Percentiles rank a stretch among this genome's conserved stretches.
Conservation (phyloP, 2,329 filamentous ascomycete genomes). For the Trichoderma sp. region DNA sequence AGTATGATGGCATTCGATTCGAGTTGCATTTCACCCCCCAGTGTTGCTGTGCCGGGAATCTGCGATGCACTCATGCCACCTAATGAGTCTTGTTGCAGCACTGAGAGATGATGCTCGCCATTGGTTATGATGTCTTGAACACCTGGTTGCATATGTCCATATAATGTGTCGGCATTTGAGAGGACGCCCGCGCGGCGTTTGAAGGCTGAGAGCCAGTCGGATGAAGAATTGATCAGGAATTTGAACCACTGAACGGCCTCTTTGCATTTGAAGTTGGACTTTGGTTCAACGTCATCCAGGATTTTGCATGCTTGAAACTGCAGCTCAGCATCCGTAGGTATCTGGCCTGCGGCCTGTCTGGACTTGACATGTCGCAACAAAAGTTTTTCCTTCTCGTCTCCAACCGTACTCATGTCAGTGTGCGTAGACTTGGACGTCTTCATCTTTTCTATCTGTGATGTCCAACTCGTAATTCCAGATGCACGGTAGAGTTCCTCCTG, state of each 20-base stretch:
- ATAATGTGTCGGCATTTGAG: background rate
- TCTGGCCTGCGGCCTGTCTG: background rate
- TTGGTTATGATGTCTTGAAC: background rate
- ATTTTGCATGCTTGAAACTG: constrained; percentile 3
- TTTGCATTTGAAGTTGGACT: background rate
- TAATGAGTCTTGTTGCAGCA: background rate
- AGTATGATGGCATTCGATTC: background rate
- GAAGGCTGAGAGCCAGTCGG: background rate
- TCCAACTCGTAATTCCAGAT: background rate
- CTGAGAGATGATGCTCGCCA: background rate
- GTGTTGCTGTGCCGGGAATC: no score
- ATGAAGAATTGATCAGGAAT: background rate
- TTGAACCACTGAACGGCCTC: constrained; percentile 13
- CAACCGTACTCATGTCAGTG: background rate
- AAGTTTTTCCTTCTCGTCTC: background rate
- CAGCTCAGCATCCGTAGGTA: background rate
- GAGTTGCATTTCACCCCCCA: background rate
- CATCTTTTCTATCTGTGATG: background rate
- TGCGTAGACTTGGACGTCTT: background rate
- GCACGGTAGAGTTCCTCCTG: background rate
- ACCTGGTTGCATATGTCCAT: background rate
- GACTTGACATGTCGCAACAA: background rate
- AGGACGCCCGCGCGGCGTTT: background rate
- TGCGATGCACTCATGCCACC: background rate
- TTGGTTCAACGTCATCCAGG: constrained; percentile 1